Conservation (phyloP, 495 filamentous ascomycete genomes). For the Cudoniella acicularis region DNA sequence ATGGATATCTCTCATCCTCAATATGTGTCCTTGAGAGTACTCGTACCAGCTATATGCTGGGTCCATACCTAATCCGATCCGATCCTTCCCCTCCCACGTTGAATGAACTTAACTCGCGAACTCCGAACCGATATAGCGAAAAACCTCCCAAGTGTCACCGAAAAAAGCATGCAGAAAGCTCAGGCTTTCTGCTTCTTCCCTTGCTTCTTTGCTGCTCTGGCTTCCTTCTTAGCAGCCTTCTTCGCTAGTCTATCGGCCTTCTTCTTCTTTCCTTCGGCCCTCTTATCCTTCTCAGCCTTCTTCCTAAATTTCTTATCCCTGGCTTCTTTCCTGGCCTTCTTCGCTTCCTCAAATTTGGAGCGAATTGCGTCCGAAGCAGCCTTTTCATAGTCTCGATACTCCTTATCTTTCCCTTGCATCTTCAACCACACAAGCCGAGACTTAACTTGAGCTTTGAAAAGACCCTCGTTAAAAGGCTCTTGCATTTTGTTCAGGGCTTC, state of each 20-base stretch:
- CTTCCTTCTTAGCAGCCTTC: conserved; percentile 5
- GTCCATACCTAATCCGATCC: background rate
- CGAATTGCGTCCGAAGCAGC: conserved; percentile 14
- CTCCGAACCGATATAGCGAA: conserved; percentile 15
- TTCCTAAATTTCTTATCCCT: background rate
- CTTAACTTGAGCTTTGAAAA: conserved; percentile 24
- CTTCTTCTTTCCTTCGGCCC: conserved; percentile 1
- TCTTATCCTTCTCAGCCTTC: background rate
- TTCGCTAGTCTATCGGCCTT: conserved; percentile 9
- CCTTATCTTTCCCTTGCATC: conserved; percentile 23
- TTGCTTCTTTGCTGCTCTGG: conserved; percentile 14
- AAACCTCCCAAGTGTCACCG: conserved; percentile 8
- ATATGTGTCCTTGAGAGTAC: background rate
- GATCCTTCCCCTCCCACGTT: conserved; percentile 7
- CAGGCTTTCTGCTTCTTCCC: background rate
- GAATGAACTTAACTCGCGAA: conserved; percentile 13
- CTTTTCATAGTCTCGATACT: conserved; percentile 19
- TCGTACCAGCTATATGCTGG: background rate
- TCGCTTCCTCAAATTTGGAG: background rate
- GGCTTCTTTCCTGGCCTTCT: background rate
- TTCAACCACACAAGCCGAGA: conserved; percentile 26
- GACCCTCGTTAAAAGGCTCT: conserved; percentile 15
- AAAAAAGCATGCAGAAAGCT: conserved; percentile 14
- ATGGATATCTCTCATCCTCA: conserved; percentile 1
- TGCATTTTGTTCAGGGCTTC: conserved; percentile 9